Evolutionary conservation across 1,284 basidiomycete genomes (phyloP).

Genomic region (Ceratobasidium sp.): DNA sequence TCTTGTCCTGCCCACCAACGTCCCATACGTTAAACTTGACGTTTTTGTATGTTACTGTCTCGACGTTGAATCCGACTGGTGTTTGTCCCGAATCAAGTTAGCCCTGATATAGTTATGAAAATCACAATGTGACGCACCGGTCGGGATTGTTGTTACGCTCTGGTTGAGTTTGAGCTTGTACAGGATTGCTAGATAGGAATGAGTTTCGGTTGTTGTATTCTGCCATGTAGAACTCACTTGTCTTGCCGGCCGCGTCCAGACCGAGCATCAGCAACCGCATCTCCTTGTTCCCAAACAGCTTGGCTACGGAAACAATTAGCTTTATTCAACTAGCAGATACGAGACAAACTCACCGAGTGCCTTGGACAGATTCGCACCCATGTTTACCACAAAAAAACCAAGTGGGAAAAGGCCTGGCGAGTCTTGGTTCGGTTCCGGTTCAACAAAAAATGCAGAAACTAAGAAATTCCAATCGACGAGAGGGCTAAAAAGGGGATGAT

Average conservation of each 20-base stretch:
- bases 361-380: constrained; percentile 64
- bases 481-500: not conserved
- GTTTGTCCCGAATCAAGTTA: not conserved
- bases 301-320: constrained; percentile 56
- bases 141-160: constrained; percentile 97
- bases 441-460: not conserved
- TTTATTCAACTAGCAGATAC: not conserved
- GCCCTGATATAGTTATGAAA: constrained; percentile 49
- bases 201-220: constrained; percentile 27
- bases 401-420: not conserved
- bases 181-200: constrained; percentile 81
- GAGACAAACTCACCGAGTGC: constrained; percentile 55
- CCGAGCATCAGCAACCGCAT: constrained; percentile 83
- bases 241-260: constrained; percentile 96
- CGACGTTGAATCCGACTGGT: constrained; percentile 95
- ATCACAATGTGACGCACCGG: constrained; percentile 59
- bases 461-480: too few species aligned
- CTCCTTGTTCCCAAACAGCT: constrained; percentile 74
- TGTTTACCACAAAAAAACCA: constrained; percentile 7
- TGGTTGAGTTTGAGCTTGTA: constrained; percentile 99
- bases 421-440: not conserved
- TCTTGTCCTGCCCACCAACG: constrained; percentile 99
- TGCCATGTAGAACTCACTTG: constrained; percentile 66
- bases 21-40: constrained; percentile 99
- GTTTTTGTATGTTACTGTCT: constrained; percentile 99